phyloP scores from a whole-genome alignment of 75 land plant species.

The Selaginella moellendorffii region DNA sequence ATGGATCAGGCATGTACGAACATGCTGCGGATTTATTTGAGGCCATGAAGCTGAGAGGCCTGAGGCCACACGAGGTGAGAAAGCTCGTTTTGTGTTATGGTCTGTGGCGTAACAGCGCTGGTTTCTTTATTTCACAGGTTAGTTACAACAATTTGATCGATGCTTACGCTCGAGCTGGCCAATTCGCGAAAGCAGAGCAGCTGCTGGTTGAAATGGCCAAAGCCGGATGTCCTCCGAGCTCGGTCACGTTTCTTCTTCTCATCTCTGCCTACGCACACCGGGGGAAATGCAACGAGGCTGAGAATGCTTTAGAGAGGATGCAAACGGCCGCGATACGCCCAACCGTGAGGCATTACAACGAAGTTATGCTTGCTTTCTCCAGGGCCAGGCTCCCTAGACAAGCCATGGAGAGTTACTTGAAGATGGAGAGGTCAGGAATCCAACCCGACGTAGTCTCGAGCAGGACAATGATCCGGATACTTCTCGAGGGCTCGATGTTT shows the following conservation, averaged over 20 bases:
- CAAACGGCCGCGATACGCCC: slow-evolving; percentile 29
- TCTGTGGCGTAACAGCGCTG: neutral
- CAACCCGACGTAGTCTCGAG: slow-evolving; percentile 33
- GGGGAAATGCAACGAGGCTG: slow-evolving; percentile 32
- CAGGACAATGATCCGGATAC: slow-evolving; percentile 42
- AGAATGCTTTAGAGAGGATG: slow-evolving; percentile 35
- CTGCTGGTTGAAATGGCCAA: slow-evolving; percentile 39
- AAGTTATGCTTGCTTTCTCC: slow-evolving; percentile 31
- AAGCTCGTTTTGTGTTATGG: neutral
- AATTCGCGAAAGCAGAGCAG: slow-evolving; percentile 34
- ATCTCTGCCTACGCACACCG: slow-evolving; percentile 34
- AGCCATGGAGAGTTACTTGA: slow-evolving; percentile 33
- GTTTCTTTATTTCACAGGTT: slow-evolving; percentile 29
- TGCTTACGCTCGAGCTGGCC: slow-evolving; percentile 49
- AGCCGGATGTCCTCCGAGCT: slow-evolving; percentile 31
- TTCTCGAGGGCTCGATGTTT: slow-evolving; percentile 31
- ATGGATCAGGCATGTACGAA: slow-evolving; percentile 27
- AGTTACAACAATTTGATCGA: slow-evolving; percentile 57
- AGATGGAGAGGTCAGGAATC: slow-evolving; percentile 24
- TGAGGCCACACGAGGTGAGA: slow-evolving; percentile 51
- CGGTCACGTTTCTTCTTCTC: slow-evolving; percentile 48
- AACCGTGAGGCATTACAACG: slow-evolving; percentile 39
- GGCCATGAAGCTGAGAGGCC: slow-evolving; percentile 51
- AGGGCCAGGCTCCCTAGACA: slow-evolving; percentile 32
- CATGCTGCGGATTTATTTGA: slow-evolving; percentile 51